Evolutionary conservation across 805 yeast species (phyloP).

Genomic region (Kuraishia ogatae): DNA sequence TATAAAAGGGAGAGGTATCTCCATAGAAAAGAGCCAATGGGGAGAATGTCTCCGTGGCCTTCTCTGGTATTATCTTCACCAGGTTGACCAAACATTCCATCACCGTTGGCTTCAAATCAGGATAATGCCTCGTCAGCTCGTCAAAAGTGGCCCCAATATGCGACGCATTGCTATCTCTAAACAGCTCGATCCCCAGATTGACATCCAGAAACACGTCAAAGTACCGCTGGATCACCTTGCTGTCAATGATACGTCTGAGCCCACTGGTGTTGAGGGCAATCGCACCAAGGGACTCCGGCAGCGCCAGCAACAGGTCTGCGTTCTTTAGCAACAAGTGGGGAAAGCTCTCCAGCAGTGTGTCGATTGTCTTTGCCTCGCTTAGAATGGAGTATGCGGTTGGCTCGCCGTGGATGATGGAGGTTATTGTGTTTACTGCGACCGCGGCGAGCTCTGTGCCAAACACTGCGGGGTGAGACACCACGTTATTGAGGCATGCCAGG

Average conservation of each 20-base stretch:
- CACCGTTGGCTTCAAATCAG: constrained; percentile 56
- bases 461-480: constrained; percentile 43
- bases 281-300: constrained; percentile 78
- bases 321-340: constrained; percentile 47
- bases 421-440: constrained; percentile 52
- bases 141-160: constrained; percentile 64
- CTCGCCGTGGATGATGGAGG: constrained; percentile 75
- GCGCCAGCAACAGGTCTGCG: constrained; percentile 45
- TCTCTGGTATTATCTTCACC: constrained; percentile 34
- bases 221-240: constrained; percentile 28
- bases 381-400: constrained; percentile 82
- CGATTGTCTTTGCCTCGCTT: constrained; percentile 69
- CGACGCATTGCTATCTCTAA: constrained; percentile 42
- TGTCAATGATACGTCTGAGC: constrained; percentile 40
- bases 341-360: constrained; percentile 52
- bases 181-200: constrained; percentile 43
- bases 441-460: constrained; percentile 66
- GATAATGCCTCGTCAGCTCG: constrained; percentile 77
- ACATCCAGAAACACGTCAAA: constrained; percentile 42
- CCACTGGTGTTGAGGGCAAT: constrained; percentile 74
- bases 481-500: constrained; percentile 48
- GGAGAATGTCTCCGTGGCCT: constrained; percentile 24
- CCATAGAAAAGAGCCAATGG: constrained; percentile 32
- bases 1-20: constrained; percentile 23
- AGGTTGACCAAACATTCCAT: constrained; percentile 35